Percentiles rank a stretch among this genome's conserved stretches.
Conservation (phyloP, 805 yeast genomes). For the Huiozyma naganishii region DNA sequence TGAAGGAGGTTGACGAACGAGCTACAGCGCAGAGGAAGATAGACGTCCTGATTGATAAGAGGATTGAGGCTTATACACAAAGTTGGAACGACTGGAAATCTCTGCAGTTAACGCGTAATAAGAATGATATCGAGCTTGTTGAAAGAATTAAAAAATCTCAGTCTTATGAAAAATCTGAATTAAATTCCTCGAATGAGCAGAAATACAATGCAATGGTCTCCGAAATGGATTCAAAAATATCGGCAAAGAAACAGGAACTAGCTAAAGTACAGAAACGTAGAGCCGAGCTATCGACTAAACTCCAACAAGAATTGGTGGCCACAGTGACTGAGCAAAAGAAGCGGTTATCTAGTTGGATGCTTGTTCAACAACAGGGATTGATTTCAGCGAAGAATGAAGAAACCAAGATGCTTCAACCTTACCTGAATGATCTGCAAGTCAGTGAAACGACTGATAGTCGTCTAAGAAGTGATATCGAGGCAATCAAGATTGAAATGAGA, state of each 20-base stretch:
- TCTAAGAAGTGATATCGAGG: constrained; percentile 27
- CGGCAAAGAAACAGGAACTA: constrained; percentile 31
- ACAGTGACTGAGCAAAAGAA: constrained; percentile 1
- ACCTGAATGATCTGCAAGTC: constrained; percentile 32
- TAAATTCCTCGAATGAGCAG: constrained; percentile 22
- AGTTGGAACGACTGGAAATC: constrained; percentile 34
- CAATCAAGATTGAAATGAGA: constrained; percentile 7
- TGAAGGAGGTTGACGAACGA: constrained; percentile 58
- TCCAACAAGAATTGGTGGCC: not conserved
- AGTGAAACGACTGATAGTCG: constrained; percentile 26
- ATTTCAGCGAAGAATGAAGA: constrained; percentile 20
- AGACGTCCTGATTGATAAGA: constrained; percentile 36
- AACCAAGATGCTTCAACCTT: constrained; percentile 30
- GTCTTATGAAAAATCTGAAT: constrained; percentile 23
- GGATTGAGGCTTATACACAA: constrained; percentile 28
- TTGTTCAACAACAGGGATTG: constrained; percentile 20
- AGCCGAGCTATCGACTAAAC: not conserved
- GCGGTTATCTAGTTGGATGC: constrained; percentile 20
- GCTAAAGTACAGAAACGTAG: constrained; percentile 21
- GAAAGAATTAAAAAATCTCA: constrained; percentile 26
- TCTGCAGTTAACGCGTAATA: constrained; percentile 29
- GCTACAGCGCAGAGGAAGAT: constrained; percentile 57
- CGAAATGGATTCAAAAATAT: constrained; percentile 29
- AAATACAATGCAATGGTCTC: constrained; percentile 9
- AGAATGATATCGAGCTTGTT: constrained; percentile 31